A percentile compares a stretch with the other conserved stretches of the same genome.
phyloP scores from a whole-genome alignment of 164 flowering plant species.

The Kingdonia uniflora region DNA sequence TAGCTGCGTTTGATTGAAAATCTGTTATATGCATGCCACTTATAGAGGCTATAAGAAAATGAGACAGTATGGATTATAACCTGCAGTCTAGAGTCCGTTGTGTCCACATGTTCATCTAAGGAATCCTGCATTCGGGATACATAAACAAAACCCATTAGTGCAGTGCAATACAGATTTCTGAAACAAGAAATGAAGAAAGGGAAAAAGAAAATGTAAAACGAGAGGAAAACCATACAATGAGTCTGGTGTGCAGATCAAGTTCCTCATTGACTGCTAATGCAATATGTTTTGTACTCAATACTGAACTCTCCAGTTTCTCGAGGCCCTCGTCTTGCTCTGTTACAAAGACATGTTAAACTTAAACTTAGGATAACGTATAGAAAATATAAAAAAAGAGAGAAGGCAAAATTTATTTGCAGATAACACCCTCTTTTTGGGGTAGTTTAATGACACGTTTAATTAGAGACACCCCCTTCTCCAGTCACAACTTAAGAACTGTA shows the following conservation, averaged over 20 bases:
- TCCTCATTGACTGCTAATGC: constrained; percentile 89
- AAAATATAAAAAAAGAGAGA: too few species aligned
- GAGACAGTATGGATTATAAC: constrained; percentile 16
- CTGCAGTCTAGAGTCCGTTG: constrained; percentile 62
- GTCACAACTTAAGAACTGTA: too few species aligned
- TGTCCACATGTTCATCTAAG: constrained; percentile 73
- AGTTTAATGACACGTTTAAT: too few species aligned
- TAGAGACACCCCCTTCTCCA: too few species aligned
- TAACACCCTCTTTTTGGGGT: too few species aligned
- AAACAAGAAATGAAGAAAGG: background rate
- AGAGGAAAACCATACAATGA: constrained; percentile 44
- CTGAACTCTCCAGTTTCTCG: constrained; percentile 71
- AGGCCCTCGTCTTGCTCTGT: constrained; percentile 96
- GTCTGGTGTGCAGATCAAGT: constrained; percentile 63
- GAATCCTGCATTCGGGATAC: constrained; percentile 42
- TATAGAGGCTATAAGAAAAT: too few species aligned
- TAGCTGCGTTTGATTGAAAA: too few species aligned
- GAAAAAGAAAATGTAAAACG: background rate
- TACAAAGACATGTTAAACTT: background rate
- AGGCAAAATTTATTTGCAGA: too few species aligned
- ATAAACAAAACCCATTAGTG: constrained; percentile 1
- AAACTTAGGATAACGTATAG: too few species aligned
- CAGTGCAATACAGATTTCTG: background rate
- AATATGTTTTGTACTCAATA: constrained; percentile 76
- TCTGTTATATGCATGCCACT: too few species aligned